Percentiles rank a stretch among this genome's conserved stretches.
phyloP scores from a whole-genome alignment of 2,329 filamentous ascomycete species.

The Alternaria sp. region DNA sequence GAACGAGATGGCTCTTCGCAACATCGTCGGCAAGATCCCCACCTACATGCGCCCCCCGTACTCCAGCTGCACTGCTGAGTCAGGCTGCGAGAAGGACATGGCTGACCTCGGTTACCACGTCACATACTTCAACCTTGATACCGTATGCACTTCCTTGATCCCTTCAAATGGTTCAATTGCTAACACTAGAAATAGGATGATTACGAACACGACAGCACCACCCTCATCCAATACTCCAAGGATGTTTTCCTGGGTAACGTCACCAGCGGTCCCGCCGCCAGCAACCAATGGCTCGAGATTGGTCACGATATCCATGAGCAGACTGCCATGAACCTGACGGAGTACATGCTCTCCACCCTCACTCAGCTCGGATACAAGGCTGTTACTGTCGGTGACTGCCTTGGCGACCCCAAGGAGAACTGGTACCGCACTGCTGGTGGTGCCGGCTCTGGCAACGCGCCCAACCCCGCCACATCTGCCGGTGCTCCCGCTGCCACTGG shows the following conservation, averaged over 20 bases:
- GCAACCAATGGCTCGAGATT: constrained; percentile 58
- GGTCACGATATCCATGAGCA: constrained; percentile 58
- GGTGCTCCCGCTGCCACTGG: constrained; percentile 20
- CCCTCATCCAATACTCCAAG: constrained; percentile 60
- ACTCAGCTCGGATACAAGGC: constrained; percentile 51
- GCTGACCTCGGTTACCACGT: constrained; percentile 63
- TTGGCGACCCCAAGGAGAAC: constrained; percentile 54
- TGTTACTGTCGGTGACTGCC: constrained; percentile 57
- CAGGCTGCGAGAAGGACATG: constrained; percentile 48
- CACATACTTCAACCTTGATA: constrained; percentile 67
- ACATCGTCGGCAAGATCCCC: constrained; percentile 63
- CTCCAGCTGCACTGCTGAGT: constrained; percentile 53
- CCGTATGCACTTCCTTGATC: constrained; percentile 25
- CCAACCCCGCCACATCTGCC: constrained; percentile 5
- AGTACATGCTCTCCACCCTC: constrained; percentile 53
- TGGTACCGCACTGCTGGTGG: constrained; percentile 56
- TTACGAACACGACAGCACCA: constrained; percentile 62
- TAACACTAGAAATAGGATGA: constrained; percentile 52
- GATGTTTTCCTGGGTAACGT: constrained; percentile 59
- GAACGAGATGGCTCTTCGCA: constrained; percentile 63
- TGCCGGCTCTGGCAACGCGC: constrained; percentile 37
- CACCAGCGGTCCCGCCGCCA: constrained; percentile 34
- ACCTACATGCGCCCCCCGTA: constrained; percentile 62
- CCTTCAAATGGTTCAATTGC: neutral
- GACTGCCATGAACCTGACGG: constrained; percentile 54